These are phyloP conservation scores for Neurospora sp. DNA, from an alignment of 495 filamentous ascomycete species.

Conservation along the genomic window DNA sequence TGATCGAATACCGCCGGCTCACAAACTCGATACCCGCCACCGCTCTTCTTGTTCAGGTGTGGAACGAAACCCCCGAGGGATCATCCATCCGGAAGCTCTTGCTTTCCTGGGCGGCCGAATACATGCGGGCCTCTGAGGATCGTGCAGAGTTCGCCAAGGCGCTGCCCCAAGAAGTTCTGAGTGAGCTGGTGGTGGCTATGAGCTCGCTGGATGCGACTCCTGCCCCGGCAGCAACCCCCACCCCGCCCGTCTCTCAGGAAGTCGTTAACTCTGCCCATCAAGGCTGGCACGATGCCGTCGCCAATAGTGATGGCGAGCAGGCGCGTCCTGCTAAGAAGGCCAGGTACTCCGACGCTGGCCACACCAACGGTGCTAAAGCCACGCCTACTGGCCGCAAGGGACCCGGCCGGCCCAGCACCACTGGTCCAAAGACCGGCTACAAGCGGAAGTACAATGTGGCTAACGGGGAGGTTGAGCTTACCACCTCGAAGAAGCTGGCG, in stretches of 20 bases:
- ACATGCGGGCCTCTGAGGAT: slow-evolving; percentile 40
- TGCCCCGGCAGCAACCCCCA: not conserved
- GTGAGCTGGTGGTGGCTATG: slow-evolving; percentile 47
- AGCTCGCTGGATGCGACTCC: slow-evolving; percentile 32
- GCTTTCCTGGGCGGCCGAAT: slow-evolving; percentile 46
- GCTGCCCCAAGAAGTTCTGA: slow-evolving; percentile 44
- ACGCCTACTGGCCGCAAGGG: slow-evolving; percentile 8
- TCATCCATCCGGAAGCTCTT: slow-evolving; percentile 44
- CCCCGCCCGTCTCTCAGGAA: not conserved
- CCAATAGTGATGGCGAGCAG: slow-evolving; percentile 17
- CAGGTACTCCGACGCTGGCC: slow-evolving; percentile 23
- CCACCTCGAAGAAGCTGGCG: slow-evolving; percentile 34
- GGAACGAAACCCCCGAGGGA: slow-evolving; percentile 45
- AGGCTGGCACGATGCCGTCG: slow-evolving; percentile 28
- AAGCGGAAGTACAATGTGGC: slow-evolving; percentile 21
- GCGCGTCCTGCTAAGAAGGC: slow-evolving; percentile 24
- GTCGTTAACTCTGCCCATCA: slow-evolving; percentile 10
- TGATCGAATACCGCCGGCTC: slow-evolving; percentile 38
- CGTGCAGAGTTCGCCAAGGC: slow-evolving; percentile 41
- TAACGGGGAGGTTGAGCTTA: slow-evolving; percentile 13
- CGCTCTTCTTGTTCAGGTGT: slow-evolving; percentile 41
- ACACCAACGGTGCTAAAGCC: not conserved
- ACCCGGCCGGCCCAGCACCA: not conserved
- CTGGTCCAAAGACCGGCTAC: slow-evolving; percentile 2
- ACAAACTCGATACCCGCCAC: slow-evolving; percentile 42